Percentiles rank a stretch among this genome's conserved stretches.
phyloP scores from a whole-genome alignment of 1,284 basidiomycete genomes.

The Pisolithus thermaeus region DNA sequence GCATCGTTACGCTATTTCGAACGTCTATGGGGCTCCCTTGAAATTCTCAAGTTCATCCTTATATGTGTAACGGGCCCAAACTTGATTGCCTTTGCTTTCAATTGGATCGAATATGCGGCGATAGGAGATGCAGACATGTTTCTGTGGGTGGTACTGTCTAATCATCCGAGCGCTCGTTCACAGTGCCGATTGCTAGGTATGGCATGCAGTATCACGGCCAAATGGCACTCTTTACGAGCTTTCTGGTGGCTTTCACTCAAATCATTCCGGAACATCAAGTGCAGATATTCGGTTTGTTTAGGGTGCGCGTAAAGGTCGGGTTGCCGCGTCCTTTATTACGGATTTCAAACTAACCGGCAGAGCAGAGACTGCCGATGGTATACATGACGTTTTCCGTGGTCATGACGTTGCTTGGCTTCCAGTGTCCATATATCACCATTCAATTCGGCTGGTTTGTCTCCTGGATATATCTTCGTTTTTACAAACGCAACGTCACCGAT shows the following conservation, averaged over 20 bases:
- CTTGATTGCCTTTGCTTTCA: constrained; percentile 79
- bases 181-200: constrained; percentile 47
- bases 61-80: constrained; percentile 81
- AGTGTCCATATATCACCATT: constrained; percentile 93
- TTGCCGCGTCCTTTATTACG: constrained; percentile 10
- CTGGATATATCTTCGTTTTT: constrained; percentile 95
- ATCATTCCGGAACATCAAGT: constrained; percentile 97
- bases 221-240: constrained; percentile 84
- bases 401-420: constrained; percentile 82
- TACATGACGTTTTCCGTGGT: constrained; percentile 91
- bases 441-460: constrained; percentile 97
- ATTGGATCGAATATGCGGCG: constrained; percentile 73
- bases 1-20: constrained; percentile 88
- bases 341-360: constrained; percentile 4
- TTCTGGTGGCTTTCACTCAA: constrained; percentile 95
- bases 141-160: constrained; percentile 50
- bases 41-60: constrained; percentile 82
- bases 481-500: constrained; percentile 76
- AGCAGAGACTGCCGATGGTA: constrained; percentile 84
- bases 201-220: constrained; percentile 89
- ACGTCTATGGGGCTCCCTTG: constrained; percentile 85
- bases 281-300: constrained; percentile 83
- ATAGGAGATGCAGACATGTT: constrained; percentile 62
- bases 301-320: constrained; percentile 81
- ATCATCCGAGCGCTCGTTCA: constrained; percentile 8